Evolutionary conservation across 1,139 yeast genomes (phyloP), one percentile per base, ranked within the genome.

Genomic region (Protomyces inundatus): DNA sequence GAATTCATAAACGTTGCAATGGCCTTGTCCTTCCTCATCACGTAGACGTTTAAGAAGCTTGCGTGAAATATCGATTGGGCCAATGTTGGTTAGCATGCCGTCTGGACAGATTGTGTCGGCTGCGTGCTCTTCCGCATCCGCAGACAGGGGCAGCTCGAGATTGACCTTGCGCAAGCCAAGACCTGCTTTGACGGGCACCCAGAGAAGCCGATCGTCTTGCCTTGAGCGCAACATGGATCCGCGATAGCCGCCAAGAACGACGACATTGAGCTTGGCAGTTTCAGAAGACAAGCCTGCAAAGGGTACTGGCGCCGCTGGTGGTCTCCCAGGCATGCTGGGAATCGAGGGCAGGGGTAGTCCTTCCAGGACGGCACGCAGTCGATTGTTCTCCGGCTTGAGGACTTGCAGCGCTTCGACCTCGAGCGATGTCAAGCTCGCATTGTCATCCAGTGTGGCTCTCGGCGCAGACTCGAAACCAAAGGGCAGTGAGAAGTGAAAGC

Each of bases 151-250:
- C 14, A 90, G 77, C 6, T 84, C 75, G 36, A 90, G 76, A 75
- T 88, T 84, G 66, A 86, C 83, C n/a, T 59, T 52, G 30, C 86
- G 77, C 53, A 90, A 77, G 69, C 88, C 85, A 64, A 90, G 80
- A 0, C 97, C 96, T 0, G 95, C 96, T 70, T 87, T 87, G 39
- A 90, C 73, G 0, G 97, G 97, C 40, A 90, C 83, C 97, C 97
- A 90, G 0, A 88, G 82, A 60, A 93, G 78, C 66, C 85, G 82
- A 16, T 79, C 76, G 0, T 95, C 86, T 40, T 78, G 78, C 0
- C 82, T 72, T 70, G 88, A 95, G 55, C 95, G 74, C 64, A 90
- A 75, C n/a, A 87, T 82, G 36, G 90, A 84, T 0, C 97, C 97
- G 70, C 97, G 79, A 73, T 88, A 90, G 0, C 97, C 97, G 2